Conservation (phyloP, 1,284 basidiomycete genomes). For the Mycena citricolor region DNA sequence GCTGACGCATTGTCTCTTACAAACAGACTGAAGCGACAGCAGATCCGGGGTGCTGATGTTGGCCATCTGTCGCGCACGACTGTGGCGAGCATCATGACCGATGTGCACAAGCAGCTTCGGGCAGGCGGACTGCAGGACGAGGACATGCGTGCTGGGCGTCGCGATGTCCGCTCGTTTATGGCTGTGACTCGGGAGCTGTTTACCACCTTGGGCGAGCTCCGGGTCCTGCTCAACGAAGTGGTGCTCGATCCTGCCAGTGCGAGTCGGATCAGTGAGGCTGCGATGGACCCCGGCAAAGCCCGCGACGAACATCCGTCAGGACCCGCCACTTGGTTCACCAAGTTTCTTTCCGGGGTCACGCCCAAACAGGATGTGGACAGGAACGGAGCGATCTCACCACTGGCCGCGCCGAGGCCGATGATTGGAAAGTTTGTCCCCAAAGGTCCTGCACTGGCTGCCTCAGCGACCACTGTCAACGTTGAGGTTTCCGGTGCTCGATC, state of each 20-base stretch:
- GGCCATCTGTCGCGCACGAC: conserved; percentile 86
- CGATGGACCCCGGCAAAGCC: conserved; percentile 62
- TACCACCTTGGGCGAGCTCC: conserved; percentile 79
- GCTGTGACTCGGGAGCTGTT: conserved; percentile 87
- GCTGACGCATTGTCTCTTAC: conserved; percentile 89
- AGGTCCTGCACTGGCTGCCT: conserved; percentile 79
- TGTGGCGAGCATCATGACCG: conserved; percentile 72
- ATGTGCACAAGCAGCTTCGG: conserved; percentile 44
- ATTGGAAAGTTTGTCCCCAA: conserved; percentile 56
- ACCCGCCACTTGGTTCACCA: too few relatives aligned
- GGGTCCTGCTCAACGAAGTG: conserved; percentile 85
- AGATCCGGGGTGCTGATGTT: conserved; percentile 84
- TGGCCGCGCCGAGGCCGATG: conserved; percentile 24
- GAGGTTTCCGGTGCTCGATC: conserved; percentile 83
- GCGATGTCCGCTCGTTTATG: conserved; percentile 83
- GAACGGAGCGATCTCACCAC: conserved; percentile 6
- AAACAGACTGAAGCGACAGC: conserved; percentile 88
- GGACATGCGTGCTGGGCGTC: conserved; percentile 71
- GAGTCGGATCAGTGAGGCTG: conserved; percentile 66
- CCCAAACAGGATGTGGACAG: too few relatives aligned
- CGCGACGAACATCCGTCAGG: too few relatives aligned
- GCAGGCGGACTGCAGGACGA: conserved; percentile 11
- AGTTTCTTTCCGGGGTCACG: too few relatives aligned
- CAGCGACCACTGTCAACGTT: conserved; percentile 87
- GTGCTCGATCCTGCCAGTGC: conserved; percentile 86